Conservation (phyloP, 2,329 filamentous ascomycete genomes). For the Helminthosporium solani region DNA sequence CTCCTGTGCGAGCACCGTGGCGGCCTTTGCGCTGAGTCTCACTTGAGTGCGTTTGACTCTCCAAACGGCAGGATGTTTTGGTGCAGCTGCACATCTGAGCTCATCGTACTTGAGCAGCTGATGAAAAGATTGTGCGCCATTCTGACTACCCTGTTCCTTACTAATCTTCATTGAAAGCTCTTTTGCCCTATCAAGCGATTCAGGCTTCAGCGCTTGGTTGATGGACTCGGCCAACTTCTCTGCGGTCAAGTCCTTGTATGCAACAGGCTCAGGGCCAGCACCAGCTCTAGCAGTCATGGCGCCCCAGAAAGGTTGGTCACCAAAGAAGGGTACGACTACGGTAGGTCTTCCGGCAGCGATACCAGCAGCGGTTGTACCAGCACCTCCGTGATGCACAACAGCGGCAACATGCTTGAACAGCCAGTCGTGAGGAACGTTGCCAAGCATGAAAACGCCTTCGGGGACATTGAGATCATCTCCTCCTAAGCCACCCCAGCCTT, state of each 20-base stretch:
- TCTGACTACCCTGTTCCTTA: conserved; percentile 39
- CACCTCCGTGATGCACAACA: conserved; percentile 85
- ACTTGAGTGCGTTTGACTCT: conserved; percentile 41
- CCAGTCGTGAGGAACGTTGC: conserved; percentile 87
- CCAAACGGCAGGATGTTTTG: conserved; percentile 41
- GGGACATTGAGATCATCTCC: conserved; percentile 65
- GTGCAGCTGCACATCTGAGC: conserved; percentile 36
- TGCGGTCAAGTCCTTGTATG: conserved; percentile 43
- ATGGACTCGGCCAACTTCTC: conserved; percentile 43
- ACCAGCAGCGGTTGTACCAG: conserved; percentile 85
- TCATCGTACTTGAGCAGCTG: conserved; percentile 43
- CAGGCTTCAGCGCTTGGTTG: conserved; percentile 40
- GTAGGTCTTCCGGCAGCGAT: conserved; percentile 78
- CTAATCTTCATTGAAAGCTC: conserved; percentile 42
- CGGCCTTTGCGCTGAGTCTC: conserved; percentile 40
- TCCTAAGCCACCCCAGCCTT: conserved; percentile 85
- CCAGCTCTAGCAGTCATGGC: conserved; percentile 45
- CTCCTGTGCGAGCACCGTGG: conserved; percentile 41
- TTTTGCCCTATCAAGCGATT: conserved; percentile 38
- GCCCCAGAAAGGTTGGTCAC: conserved; percentile 46
- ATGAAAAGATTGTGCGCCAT: conserved; percentile 42
- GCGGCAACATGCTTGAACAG: conserved; percentile 77
- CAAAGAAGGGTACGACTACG: conserved; percentile 77
- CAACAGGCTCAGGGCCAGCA: conserved; percentile 43
- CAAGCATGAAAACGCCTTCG: conserved; percentile 77